Percentiles rank a stretch among this genome's conserved stretches.
Conservation (phyloP, 2,329 filamentous ascomycete species). For the Samsoniella hepiali region DNA sequence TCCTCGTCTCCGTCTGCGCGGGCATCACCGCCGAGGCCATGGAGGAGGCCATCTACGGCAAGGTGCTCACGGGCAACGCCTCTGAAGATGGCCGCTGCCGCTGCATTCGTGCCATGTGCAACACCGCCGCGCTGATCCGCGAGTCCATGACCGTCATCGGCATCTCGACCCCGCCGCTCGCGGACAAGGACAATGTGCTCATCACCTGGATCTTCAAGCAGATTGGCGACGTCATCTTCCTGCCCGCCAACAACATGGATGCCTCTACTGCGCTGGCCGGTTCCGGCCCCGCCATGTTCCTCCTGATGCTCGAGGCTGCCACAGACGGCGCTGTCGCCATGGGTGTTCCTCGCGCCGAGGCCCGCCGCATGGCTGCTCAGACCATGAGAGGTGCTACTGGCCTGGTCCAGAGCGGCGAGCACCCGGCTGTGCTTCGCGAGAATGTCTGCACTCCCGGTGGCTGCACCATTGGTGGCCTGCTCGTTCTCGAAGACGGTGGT, state of each 20-base stretch:
- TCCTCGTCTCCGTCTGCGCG: constrained; percentile 77
- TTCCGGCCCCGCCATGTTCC: constrained; percentile 72
- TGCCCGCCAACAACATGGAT: constrained; percentile 68
- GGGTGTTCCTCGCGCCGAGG: constrained; percentile 70
- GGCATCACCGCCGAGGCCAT: constrained; percentile 71
- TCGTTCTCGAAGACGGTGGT: constrained; percentile 70
- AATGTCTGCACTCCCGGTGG: constrained; percentile 76
- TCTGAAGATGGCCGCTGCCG: constrained; percentile 51
- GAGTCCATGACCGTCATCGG: constrained; percentile 82
- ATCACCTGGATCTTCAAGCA: constrained; percentile 74
- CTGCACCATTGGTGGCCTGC: constrained; percentile 70
- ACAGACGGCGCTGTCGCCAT: constrained; percentile 77
- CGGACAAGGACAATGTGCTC: constrained; percentile 50
- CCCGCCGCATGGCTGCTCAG: constrained; percentile 74
- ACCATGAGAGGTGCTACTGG: constrained; percentile 71
- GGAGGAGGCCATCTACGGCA: constrained; percentile 58
- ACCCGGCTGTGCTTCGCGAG: constrained; percentile 71
- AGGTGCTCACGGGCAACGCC: constrained; percentile 45
- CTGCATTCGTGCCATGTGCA: constrained; percentile 79
- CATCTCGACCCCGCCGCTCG: constrained; percentile 56
- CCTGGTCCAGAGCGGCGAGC: constrained; percentile 67
- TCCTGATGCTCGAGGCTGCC: constrained; percentile 70
- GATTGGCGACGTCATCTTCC: constrained; percentile 67
- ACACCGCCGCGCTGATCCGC: constrained; percentile 74
- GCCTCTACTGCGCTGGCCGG: constrained; percentile 71